These are phyloP conservation scores for Hanseniaspora clermontiae DNA, from an alignment of 805 yeast genomes.

Conservation along the genomic window DNA sequence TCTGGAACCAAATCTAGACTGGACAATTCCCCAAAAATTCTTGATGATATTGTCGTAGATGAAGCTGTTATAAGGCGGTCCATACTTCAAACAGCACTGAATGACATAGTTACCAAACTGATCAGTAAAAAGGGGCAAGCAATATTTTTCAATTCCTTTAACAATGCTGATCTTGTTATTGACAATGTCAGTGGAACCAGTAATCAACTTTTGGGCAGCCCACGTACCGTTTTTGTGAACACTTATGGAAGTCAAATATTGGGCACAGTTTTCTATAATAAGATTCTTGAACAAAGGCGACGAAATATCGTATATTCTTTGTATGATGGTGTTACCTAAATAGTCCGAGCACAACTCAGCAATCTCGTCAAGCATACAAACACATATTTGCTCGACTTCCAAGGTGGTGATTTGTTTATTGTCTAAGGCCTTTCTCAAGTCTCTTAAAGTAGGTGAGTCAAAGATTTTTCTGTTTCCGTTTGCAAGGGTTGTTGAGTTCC, in stretches of 20 bases:
- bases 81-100: slow-evolving; percentile 86
- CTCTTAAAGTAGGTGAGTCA: slow-evolving; percentile 81
- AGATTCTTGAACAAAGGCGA: slow-evolving; percentile 61
- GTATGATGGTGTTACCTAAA: slow-evolving; percentile 90
- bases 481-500: background rate
- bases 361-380: slow-evolving; percentile 75
- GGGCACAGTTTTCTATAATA: slow-evolving; percentile 67
- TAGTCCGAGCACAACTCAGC: slow-evolving; percentile 88
- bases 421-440: slow-evolving; percentile 65
- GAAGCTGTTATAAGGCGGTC: slow-evolving; percentile 77
- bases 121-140: slow-evolving; percentile 78
- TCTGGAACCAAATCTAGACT: slow-evolving; percentile 87
- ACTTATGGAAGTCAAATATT: slow-evolving; percentile 79
- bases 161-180: slow-evolving; percentile 56
- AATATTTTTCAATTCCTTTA: slow-evolving; percentile 60
- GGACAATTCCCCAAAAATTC: slow-evolving; percentile 67
- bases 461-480: slow-evolving; percentile 38
- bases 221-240: slow-evolving; percentile 97
- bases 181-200: slow-evolving; percentile 45
- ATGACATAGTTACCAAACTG: slow-evolving; percentile 95
- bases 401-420: slow-evolving; percentile 37
- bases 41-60: slow-evolving; percentile 72
- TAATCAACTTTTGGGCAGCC: slow-evolving; percentile 95
- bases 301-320: slow-evolving; percentile 66
- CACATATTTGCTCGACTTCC: slow-evolving; percentile 69